Percentiles rank a stretch among this genome's conserved stretches.
phyloP scores from a whole-genome alignment of 768 basidiomycete species.

The Suillus fuscotomentosus region DNA sequence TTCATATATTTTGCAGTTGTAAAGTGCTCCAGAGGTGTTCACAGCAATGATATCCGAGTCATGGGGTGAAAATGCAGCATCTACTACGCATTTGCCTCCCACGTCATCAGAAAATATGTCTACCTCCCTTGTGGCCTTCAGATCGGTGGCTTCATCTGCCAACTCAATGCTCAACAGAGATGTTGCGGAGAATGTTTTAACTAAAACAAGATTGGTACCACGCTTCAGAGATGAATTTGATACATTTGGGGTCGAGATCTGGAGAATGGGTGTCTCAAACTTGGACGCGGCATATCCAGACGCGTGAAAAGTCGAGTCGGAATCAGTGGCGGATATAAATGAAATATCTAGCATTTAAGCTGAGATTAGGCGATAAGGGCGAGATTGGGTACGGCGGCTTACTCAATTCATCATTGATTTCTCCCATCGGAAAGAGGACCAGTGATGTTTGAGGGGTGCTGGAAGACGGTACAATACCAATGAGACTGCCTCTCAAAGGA shows the following conservation, averaged over 20 bases:
- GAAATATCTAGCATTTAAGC: conserved; percentile 7
- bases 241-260: conserved; percentile 43
- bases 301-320: conserved; percentile 37
- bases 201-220: conserved; percentile 24
- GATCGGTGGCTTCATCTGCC: conserved; percentile 3
- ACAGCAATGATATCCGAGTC: conserved; percentile 40
- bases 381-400: conserved; percentile 18
- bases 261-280: conserved; percentile 70
- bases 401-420: conserved; percentile 61
- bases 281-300: conserved; percentile 38
- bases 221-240: conserved; percentile 14
- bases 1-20: conserved; percentile 38
- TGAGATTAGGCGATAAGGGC: neutral
- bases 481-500: conserved; percentile 53
- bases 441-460: conserved; percentile 27
- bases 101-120: conserved; percentile 40
- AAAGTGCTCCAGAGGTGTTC: conserved; percentile 53
- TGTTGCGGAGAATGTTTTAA: conserved; percentile 48
- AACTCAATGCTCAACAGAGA: conserved; percentile 38
- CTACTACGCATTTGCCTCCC: conserved; percentile 42
- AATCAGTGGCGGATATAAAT: conserved; percentile 52
- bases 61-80: conserved; percentile 41
- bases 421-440: conserved; percentile 65
- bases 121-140: conserved; percentile 32
- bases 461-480: conserved; percentile 41